Evolutionary conservation across 2,329 filamentous ascomycete species (phyloP), one percentile per base, ranked within the genome.

Genomic region (Xylaria sp.): DNA sequence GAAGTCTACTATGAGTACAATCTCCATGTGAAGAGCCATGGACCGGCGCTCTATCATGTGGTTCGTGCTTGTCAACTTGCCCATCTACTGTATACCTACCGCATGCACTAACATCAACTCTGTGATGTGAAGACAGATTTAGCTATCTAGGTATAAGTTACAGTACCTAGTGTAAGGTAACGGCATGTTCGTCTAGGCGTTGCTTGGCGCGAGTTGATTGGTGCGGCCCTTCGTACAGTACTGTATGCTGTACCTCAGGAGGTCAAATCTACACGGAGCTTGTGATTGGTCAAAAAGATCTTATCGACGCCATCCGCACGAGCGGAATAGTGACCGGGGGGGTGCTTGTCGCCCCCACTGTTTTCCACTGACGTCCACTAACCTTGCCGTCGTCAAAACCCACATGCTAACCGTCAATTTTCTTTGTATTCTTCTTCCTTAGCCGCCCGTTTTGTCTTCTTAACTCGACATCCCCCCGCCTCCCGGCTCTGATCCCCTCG

Each of bases 401-500:
- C 57, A 55, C 56, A 28, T 55, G 39, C 48, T 53, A 46, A 36
- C 63, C 46, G 45, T 46, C 58, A 63, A 57, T 61, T 70, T 67
- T 65, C 53, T 55, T 62, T 41, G 50, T 39, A 53, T 52, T 63
- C 60, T 41, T 55, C 39, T 60, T 23, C 55, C 39, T 45, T 39
- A 43, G 39, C 41, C 20, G n/a, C 55, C 30, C 13, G 12, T 39
- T 8, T 57, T 18, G 41, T 52, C 53, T 59, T 48, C 52, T 60
- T 43, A 56, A 48, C 32, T 10, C 12, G 25, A 50, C 48, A 41
- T 55, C 56, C 57, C 57, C 60, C 60, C 65, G 41, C 48, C 58
- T 39, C 66, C 15, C 66, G 52, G 60, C 65, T 56, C 53, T 30
- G 66, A 59, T 62, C 65, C 60, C 60, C 48, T 67, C 60, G 58